Percentiles rank a stretch among this genome's conserved stretches.
Conservation (phyloP, 805 yeast species). For the Yarrowia sp. region DNA sequence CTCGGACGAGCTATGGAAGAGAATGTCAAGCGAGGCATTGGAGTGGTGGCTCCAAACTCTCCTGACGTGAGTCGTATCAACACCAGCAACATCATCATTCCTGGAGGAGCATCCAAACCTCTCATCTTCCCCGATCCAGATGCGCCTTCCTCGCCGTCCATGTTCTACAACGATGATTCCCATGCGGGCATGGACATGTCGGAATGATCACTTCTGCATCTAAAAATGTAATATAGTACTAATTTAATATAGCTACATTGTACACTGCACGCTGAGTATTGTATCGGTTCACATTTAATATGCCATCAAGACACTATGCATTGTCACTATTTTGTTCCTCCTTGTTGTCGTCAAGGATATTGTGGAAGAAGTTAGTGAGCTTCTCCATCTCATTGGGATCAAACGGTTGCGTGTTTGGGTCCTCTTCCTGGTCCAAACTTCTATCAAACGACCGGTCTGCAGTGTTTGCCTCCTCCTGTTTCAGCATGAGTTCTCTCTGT, state of each 20-base stretch:
- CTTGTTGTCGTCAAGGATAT: conserved; percentile 41
- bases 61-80: conserved; percentile 26
- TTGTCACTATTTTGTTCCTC: conserved; percentile 29
- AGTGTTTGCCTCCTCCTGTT: conserved; percentile 41
- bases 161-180: conserved; percentile 41
- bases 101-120: conserved; percentile 8
- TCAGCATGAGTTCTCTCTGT: conserved; percentile 41
- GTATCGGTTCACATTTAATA: neutral
- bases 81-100: conserved; percentile 28
- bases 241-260: conserved; percentile 10
- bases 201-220: conserved; percentile 6
- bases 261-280: neutral
- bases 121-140: conserved; percentile 28
- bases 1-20: conserved; percentile 67
- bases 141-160: conserved; percentile 20
- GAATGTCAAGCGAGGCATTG: conserved; percentile 38
- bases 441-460: conserved; percentile 40
- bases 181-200: conserved; percentile 42
- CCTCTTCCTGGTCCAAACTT: conserved; percentile 41
- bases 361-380: conserved; percentile 45
- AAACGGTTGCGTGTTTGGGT: conserved; percentile 28
- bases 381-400: conserved; percentile 43
- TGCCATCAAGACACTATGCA: conserved; percentile 18
- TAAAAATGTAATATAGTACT: conserved; percentile 18
- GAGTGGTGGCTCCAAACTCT: conserved; percentile 6